Conservation (phyloP, 176 grass and related monocot species). For the Eragrostis curvula region DNA sequence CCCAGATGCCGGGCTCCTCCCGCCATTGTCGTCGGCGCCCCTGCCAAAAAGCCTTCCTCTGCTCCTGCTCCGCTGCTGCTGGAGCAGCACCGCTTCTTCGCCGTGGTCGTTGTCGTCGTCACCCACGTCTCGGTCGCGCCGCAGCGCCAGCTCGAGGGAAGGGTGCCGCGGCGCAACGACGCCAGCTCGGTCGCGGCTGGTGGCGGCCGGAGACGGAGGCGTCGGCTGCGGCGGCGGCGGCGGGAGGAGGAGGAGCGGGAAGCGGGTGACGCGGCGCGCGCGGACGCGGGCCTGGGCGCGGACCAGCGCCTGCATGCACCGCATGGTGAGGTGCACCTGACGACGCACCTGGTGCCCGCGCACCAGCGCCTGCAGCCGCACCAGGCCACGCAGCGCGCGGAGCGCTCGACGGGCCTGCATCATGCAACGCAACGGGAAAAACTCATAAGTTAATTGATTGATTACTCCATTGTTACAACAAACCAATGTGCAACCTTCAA, state of each 20-base stretch:
- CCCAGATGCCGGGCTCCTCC: conserved; percentile 12
- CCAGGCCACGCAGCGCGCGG: conserved; percentile 67
- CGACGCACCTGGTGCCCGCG: conserved; percentile 79
- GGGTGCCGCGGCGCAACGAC: neutral
- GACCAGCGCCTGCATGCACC: conserved; percentile 81
- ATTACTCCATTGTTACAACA: neutral
- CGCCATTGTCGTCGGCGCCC: neutral
- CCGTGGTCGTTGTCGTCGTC: neutral
- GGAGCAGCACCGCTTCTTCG: conserved; percentile 19
- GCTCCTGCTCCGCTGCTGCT: conserved; percentile 24
- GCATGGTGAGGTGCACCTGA: conserved; percentile 81
- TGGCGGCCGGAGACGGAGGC: neutral
- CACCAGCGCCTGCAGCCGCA: conserved; percentile 82
- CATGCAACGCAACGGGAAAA: neutral
- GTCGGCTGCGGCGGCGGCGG: neutral
- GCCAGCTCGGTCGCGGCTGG: too few species aligned
- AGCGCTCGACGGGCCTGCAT: conserved; percentile 65
- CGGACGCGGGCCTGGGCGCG: conserved; percentile 78
- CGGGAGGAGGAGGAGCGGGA: conserved; percentile 18
- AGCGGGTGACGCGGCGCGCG: conserved; percentile 49
- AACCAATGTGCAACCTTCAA: too few species aligned
- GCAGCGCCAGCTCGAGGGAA: neutral
- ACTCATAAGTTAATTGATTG: neutral
- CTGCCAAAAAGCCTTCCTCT: neutral
- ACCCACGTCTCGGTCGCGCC: neutral